These are phyloP conservation scores for Phytophthora sp. DNA, from an alignment of 352 stramenopile genomes.

Conservation along the genomic window DNA sequence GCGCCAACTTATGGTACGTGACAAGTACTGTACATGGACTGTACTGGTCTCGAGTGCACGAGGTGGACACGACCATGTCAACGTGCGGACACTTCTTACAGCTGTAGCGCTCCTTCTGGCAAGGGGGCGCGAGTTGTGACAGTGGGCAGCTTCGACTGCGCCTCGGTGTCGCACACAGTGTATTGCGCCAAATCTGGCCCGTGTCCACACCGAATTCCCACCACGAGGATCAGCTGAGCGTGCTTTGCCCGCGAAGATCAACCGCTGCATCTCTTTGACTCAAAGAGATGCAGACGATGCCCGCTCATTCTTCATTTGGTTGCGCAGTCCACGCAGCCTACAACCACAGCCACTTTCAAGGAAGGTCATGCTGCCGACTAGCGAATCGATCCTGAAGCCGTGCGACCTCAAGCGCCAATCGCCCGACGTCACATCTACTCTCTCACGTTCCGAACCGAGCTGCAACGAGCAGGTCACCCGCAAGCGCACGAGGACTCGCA, in stretches of 20 bases:
- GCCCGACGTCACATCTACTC: conserved; percentile 8
- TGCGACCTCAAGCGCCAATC: conserved; percentile 31
- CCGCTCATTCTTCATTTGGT: conserved; percentile 38
- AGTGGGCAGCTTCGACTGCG: conserved; percentile 1
- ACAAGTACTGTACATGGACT: too few species aligned
- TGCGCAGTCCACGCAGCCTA: conserved; percentile 13
- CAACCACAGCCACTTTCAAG: neutral
- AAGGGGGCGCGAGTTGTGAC: conserved; percentile 22
- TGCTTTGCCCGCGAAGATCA: too few species aligned
- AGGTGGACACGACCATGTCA: conserved; percentile 25
- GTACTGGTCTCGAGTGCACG: too few species aligned
- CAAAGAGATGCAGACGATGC: conserved; percentile 1
- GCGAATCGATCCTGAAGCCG: conserved; percentile 19
- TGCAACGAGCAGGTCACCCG: conserved; percentile 57
- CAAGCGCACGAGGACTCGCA: conserved; percentile 73
- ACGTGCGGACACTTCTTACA: conserved; percentile 18
- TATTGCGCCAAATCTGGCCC: conserved; percentile 28
- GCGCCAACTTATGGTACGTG: too few species aligned
- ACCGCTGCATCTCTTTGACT: too few species aligned
- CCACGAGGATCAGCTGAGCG: conserved; percentile 16
- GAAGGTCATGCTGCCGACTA: conserved; percentile 12
- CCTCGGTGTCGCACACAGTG: conserved; percentile 29
- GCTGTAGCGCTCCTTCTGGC: conserved; percentile 25
- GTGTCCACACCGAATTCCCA: conserved; percentile 24
- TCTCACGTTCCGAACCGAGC: conserved; percentile 28